Evolutionary conservation across 192 early-diverging fungal genomes (phyloP).

Genomic region (Backusella morwellensis): DNA sequence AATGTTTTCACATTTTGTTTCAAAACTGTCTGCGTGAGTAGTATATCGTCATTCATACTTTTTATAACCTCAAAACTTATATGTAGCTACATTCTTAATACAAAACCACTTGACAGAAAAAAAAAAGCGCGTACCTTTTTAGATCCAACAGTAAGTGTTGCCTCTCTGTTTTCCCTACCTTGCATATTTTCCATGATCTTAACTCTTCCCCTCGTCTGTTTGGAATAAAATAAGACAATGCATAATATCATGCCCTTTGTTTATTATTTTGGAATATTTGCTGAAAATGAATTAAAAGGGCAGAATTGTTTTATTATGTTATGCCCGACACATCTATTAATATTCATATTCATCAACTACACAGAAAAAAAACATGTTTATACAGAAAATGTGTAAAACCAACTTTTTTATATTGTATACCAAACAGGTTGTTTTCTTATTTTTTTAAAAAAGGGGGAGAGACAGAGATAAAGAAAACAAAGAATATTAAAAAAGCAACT

Average conservation of each 20-base stretch:
- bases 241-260: background rate
- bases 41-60: background rate
- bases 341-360: background rate
- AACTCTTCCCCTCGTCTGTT: background rate
- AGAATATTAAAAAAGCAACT: background rate
- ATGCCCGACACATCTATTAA: background rate
- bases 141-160: conserved; percentile 1
- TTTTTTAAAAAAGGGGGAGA: background rate
- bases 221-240: background rate
- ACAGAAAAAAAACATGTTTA: conserved; percentile 3
- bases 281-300: background rate
- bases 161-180: background rate
- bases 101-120: conserved; percentile 4
- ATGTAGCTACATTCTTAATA: conserved; percentile 4
- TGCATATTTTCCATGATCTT: conserved; percentile 5
- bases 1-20: conserved; percentile 10
- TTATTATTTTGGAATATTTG: background rate
- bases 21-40: background rate
- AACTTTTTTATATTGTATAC: background rate
- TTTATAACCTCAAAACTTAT: background rate
- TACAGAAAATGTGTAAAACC: background rate
- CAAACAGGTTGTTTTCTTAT: background rate
- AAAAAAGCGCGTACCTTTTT: background rate
- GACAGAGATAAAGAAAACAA: background rate
- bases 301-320: background rate